phyloP scores from a whole-genome alignment of 164 flowering plant species.

The Akebia trifoliata region DNA sequence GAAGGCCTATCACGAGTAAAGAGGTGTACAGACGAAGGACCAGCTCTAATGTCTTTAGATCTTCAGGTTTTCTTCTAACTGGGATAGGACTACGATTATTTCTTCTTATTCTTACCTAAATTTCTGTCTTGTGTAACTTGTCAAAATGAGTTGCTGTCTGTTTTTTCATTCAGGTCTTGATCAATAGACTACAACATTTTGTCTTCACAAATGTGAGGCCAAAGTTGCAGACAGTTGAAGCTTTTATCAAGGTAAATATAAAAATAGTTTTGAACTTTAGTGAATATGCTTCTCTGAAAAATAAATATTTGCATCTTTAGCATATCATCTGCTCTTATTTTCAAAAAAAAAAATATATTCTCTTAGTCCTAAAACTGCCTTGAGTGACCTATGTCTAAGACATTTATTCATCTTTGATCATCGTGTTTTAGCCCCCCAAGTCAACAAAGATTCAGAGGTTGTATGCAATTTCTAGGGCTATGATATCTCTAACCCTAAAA shows the following conservation, averaged over 20 bases:
- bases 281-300: constrained; percentile 1
- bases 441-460: too few species aligned
- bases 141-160: neutral
- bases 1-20: constrained; percentile 92
- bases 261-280: neutral
- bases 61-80: constrained; percentile 57
- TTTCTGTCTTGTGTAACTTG: neutral
- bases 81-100: neutral
- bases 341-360: too few species aligned
- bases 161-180: constrained; percentile 61
- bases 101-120: neutral
- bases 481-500: too few species aligned
- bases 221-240: constrained; percentile 75
- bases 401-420: too few species aligned
- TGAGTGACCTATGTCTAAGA: too few species aligned
- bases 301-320: too few species aligned
- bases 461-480: too few species aligned
- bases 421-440: too few species aligned
- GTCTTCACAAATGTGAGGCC: constrained; percentile 62
- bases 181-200: constrained; percentile 87
- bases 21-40: constrained; percentile 92
- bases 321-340: too few species aligned
- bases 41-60: constrained; percentile 92
- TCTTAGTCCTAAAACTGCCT: too few species aligned
- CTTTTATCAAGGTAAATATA: constrained; percentile 72